Base-by-base conservation (phyloP, 345 rosid genomes). In the Ailanthus altissimus region DNA sequence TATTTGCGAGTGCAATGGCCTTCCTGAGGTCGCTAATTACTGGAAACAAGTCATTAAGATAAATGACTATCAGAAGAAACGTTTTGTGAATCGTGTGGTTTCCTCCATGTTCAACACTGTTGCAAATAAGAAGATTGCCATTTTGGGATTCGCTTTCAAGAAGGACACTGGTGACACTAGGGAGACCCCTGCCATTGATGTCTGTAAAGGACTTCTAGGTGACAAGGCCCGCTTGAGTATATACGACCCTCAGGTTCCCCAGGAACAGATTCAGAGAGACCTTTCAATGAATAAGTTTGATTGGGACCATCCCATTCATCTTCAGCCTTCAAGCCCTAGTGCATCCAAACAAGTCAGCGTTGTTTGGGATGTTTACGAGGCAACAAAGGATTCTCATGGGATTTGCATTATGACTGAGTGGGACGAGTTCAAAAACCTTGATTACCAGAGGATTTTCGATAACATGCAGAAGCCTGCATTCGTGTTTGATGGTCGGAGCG, bases 101-200 rank as follows among this genome's bases (percentile, higher is more conserved):
- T 81, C 90, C 40, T 89, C 91, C 0, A 91, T 91, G 95, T 85
- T 91, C 50, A 91, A 91, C 81, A 88, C 92, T 0, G 93, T 91
- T 15, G 83, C 91, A 0, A 82, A 80, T 5, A 91, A 91, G 86
- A 91, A 91, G 85, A 87, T 91, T 4, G 91, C 91, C 18, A 81
- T 91, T 51, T 83, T 89, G 5, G 95, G 95, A 9, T 89, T 91
- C 70, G 91, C 93, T 2, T 89, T 89, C 86, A 89, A 91, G 87
- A 89, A 91, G 68, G 93, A 91, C 80, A 91, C 93, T 51, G 90
- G 95, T 61, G 93, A 91, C 80, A 91, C 93, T 0, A 89, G 95
- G 86, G 95, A 89, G 86, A 91, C 95, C 18, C 92, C 90, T 0
- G 93, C 93, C 6, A 91, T 87, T 69, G 93, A 91, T 81, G 92